Evolutionary conservation across 805 yeast species (phyloP).

Genomic region (Suhomyces canberraensis): DNA sequence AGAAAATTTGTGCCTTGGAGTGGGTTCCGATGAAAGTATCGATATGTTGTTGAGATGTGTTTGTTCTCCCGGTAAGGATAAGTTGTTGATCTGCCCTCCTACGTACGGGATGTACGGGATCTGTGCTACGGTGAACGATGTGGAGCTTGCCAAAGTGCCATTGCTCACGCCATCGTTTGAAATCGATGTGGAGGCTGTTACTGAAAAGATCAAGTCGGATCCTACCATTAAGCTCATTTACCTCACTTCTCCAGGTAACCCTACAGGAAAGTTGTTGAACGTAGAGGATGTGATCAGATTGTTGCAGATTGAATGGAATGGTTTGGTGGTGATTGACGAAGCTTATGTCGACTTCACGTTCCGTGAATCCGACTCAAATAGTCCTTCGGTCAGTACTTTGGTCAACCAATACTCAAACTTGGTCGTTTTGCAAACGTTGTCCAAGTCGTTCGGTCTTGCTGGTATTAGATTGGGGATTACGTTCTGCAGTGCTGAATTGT

Average conservation of each 20-base stretch:
- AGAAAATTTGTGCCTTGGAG: constrained; percentile 85
- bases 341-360: constrained; percentile 83
- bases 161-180: constrained; percentile 51
- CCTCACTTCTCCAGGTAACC: constrained; percentile 95
- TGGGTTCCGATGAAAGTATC: constrained; percentile 95
- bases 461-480: constrained; percentile 90
- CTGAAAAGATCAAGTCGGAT: constrained; percentile 53
- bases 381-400: constrained; percentile 70
- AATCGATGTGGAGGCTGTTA: constrained; percentile 54
- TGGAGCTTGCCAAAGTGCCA: constrained; percentile 72
- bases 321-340: constrained; percentile 85
- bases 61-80: constrained; percentile 79
- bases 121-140: constrained; percentile 87
- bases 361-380: constrained; percentile 10
- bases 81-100: constrained; percentile 84
- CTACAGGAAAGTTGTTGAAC: constrained; percentile 71
- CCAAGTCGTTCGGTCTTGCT: constrained; percentile 95
- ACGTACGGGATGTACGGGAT: constrained; percentile 97
- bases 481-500: constrained; percentile 56
- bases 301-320: constrained; percentile 62
- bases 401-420: constrained; percentile 81
- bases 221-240: constrained; percentile 68
- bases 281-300: constrained; percentile 31
- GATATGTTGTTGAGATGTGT: constrained; percentile 84
- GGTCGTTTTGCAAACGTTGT: constrained; percentile 85